Conservation (phyloP, 2,329 filamentous ascomycete species). For the Hymenoscyphus repandus region DNA sequence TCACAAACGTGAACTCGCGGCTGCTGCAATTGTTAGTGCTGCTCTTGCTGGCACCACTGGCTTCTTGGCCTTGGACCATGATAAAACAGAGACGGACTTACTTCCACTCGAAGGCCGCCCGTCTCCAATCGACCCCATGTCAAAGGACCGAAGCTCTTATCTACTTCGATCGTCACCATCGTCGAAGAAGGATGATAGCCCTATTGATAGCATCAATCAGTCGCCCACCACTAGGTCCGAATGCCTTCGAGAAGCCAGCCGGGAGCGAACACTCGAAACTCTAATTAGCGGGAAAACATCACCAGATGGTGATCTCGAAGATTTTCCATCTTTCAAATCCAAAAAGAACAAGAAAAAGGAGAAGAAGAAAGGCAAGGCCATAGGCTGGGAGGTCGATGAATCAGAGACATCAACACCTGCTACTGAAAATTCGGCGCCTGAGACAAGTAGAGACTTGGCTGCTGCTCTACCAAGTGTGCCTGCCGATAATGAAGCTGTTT, state of each 20-base stretch:
- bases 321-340: neutral
- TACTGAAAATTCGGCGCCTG: neutral
- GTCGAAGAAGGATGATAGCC: conserved; percentile 16
- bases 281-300: conserved; percentile 9
- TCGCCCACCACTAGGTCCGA: conserved; percentile 15
- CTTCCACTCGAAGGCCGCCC: conserved; percentile 28
- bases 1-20: conserved; percentile 9
- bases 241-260: conserved; percentile 21
- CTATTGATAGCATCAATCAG: conserved; percentile 4
- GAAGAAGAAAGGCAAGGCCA: conserved; percentile 10
- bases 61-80: conserved; percentile 27
- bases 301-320: neutral
- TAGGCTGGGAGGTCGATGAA: conserved; percentile 7
- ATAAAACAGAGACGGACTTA: conserved; percentile 17
- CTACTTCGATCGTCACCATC: conserved; percentile 36
- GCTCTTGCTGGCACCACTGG: conserved; percentile 21
- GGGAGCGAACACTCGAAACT: conserved; percentile 11
- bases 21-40: conserved; percentile 17
- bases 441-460: neutral
- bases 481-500: neutral
- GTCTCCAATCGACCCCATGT: conserved; percentile 37
- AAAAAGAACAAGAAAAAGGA: conserved; percentile 16
- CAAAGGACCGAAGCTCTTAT: conserved; percentile 40
- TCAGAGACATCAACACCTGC: neutral
- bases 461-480: neutral